Conservation (phyloP, 1,284 basidiomycete species). For the Marasmius oreades region DNA sequence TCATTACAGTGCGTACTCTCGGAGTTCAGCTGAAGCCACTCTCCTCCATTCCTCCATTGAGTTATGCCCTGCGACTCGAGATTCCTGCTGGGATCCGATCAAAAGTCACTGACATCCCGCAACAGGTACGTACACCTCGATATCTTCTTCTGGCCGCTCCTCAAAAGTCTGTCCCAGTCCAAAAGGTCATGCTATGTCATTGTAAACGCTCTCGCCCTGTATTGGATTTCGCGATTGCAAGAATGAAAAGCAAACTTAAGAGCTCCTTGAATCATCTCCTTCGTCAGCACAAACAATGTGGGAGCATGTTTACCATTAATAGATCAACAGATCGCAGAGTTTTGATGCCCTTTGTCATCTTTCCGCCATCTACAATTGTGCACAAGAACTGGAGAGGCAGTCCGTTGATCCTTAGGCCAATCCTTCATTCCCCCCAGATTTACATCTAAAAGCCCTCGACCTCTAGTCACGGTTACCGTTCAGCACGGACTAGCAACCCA, state of each 20-base stretch:
- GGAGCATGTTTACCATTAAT: not conserved
- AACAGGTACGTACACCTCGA: constrained; percentile 30
- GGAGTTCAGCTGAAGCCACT: constrained; percentile 30
- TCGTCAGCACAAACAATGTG: constrained; percentile 7
- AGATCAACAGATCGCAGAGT: not conserved
- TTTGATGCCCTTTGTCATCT: not conserved
- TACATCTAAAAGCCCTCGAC: not conserved
- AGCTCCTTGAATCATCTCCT: not conserved
- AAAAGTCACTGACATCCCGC: not conserved
- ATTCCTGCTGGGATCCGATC: too few species aligned
- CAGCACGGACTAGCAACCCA: not conserved
- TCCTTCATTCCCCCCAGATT: not conserved
- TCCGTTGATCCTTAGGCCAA: not conserved
- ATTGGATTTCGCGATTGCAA: constrained; percentile 22
- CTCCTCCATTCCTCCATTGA: constrained; percentile 37
- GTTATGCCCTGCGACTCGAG: constrained; percentile 34
- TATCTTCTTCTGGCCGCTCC: constrained; percentile 42
- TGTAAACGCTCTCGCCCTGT: constrained; percentile 28
- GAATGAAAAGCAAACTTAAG: constrained; percentile 1
- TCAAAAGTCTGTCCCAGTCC: constrained; percentile 27
- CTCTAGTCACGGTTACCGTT: not conserved
- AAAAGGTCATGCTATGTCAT: constrained; percentile 26
- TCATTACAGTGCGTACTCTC: constrained; percentile 33
- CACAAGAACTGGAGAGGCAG: not conserved
- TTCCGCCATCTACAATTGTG: not conserved